Conservation (phyloP, 805 yeast genomes). For the Saccharomycopsis amapae region DNA sequence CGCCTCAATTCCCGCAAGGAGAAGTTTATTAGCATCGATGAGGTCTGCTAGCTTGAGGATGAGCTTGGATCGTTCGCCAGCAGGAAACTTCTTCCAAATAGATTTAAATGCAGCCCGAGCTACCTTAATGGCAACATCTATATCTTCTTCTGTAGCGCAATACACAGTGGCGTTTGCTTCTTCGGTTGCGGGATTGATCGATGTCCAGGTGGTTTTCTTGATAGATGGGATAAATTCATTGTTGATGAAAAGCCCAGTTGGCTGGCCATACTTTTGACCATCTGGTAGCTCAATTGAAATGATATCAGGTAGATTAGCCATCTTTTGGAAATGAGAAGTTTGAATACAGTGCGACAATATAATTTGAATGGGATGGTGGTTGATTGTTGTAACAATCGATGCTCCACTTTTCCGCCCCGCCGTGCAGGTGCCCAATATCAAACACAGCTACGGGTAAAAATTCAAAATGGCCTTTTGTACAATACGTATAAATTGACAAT, state of each 20-base stretch:
- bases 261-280: conserved; percentile 61
- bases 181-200: conserved; percentile 48
- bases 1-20: conserved; percentile 51
- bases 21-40: conserved; percentile 41
- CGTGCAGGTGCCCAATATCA: too few species aligned
- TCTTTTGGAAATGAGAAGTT: too few species aligned
- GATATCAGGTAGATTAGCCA: not conserved
- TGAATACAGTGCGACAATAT: too few species aligned
- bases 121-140: conserved; percentile 45
- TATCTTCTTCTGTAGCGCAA: conserved; percentile 43
- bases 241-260: conserved; percentile 70
- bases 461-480: too few species aligned
- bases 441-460: too few species aligned
- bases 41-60: conserved; percentile 44
- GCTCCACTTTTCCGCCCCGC: too few species aligned
- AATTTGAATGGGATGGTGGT: too few species aligned
- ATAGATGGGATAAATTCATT: conserved; percentile 58
- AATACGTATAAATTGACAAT: too few species aligned
- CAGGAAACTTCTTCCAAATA: conserved; percentile 42
- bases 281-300: conserved; percentile 47
- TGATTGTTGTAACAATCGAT: too few species aligned
- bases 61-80: conserved; percentile 39
- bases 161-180: conserved; percentile 44
- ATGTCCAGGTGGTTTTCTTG: conserved; percentile 33
- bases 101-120: conserved; percentile 43